These are phyloP conservation scores for Apiotrichum brassicae DNA, from an alignment of 1,284 basidiomycete species.

Conservation along the genomic window DNA sequence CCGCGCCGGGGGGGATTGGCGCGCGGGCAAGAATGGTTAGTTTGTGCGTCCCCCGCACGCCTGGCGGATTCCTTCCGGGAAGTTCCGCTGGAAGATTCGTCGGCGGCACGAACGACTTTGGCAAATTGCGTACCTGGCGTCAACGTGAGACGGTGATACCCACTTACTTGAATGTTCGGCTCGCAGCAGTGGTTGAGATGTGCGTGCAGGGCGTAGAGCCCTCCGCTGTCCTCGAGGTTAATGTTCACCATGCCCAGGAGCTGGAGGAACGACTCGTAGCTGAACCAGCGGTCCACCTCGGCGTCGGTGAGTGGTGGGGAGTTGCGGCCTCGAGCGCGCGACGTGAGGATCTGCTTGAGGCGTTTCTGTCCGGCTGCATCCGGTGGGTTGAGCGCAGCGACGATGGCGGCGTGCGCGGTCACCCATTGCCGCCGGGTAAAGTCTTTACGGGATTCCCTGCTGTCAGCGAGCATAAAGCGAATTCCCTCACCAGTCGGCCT, in stretches of 20 bases:
- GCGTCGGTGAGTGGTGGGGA: conserved; percentile 50
- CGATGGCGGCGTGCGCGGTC: conserved; percentile 55
- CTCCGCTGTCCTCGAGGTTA: conserved; percentile 80
- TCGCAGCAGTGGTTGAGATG: conserved; percentile 78
- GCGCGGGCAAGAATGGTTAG: conserved; percentile 57
- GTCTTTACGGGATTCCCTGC: conserved; percentile 4
- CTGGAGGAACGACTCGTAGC: conserved; percentile 64
- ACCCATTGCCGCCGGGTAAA: conserved; percentile 57
- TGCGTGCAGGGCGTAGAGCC: conserved; percentile 75
- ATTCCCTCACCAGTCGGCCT: conserved; percentile 36
- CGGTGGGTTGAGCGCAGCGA: conserved; percentile 38
- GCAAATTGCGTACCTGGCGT: conserved; percentile 37
- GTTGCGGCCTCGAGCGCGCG: conserved; percentile 7
- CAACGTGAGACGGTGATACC: no score
- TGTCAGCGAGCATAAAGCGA: neutral
- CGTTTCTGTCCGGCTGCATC: neutral
- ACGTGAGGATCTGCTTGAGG: neutral
- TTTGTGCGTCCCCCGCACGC: conserved; percentile 34
- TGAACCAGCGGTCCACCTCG: conserved; percentile 59
- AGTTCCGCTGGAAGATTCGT: conserved; percentile 56
- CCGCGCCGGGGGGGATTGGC: conserved; percentile 63
- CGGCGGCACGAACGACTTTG: conserved; percentile 50
- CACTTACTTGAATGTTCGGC: conserved; percentile 65
- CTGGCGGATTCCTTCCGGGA: conserved; percentile 49
- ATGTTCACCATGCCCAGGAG: conserved; percentile 75